These are phyloP conservation scores for Rutstroemia sp. DNA, from an alignment of 2,329 filamentous ascomycete genomes.

Conservation along the genomic window DNA sequence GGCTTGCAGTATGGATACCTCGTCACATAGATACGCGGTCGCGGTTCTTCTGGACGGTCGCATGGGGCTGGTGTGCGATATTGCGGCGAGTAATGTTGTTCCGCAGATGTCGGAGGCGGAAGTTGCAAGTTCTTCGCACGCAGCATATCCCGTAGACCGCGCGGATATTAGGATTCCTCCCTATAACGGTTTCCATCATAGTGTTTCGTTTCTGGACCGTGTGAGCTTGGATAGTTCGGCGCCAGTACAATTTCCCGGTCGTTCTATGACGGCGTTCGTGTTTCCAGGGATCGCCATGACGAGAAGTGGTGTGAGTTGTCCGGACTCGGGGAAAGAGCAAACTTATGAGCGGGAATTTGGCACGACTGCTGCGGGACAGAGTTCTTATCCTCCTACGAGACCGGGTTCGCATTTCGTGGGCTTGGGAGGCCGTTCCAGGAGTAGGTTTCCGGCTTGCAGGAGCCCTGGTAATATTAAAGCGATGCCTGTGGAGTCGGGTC, in stretches of 20 bases:
- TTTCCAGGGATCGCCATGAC: constrained; percentile 22
- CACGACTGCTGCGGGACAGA: constrained; percentile 7
- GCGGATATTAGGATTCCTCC: neutral
- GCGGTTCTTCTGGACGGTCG: constrained; percentile 53
- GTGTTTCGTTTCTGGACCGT: constrained; percentile 19
- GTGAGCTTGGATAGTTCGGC: constrained; percentile 21
- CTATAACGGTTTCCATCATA: neutral
- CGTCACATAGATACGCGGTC: constrained; percentile 44
- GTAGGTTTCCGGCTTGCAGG: constrained; percentile 8
- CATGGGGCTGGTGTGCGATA: constrained; percentile 53
- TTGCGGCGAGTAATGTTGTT: constrained; percentile 27
- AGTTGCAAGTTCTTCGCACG: neutral
- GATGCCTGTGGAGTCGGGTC: constrained; percentile 29
- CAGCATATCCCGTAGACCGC: neutral
- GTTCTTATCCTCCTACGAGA: constrained; percentile 10
- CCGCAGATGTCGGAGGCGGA: neutral
- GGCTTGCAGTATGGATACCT: constrained; percentile 56
- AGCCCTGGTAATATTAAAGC: neutral
- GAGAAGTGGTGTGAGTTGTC: constrained; percentile 2
- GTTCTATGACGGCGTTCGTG: constrained; percentile 14
- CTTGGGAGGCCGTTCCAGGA: constrained; percentile 3
- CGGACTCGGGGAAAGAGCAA: constrained; percentile 12
- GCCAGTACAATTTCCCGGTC: constrained; percentile 5
- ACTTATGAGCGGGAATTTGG: constrained; percentile 14
- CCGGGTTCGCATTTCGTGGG: constrained; percentile 6